phyloP scores from a whole-genome alignment of 2,329 filamentous ascomycete genomes.

The Bertia moriformis region DNA sequence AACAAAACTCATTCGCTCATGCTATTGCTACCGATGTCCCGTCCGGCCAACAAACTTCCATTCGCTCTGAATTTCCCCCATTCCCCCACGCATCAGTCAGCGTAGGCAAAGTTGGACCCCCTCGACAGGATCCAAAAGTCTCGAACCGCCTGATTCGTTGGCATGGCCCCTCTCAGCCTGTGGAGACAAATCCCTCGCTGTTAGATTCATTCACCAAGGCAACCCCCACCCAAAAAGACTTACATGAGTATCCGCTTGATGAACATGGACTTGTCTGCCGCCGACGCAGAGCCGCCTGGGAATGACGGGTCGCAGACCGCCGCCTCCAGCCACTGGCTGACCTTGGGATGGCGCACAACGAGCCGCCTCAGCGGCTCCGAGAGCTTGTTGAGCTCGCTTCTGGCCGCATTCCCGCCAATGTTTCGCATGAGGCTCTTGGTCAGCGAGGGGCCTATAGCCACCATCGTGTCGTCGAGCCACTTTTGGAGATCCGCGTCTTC shows the following conservation, averaged over 20 bases:
- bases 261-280: constrained; percentile 46
- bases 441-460: constrained; percentile 46
- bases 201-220: constrained; percentile 1
- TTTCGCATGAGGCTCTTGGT: constrained; percentile 45
- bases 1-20: not conserved
- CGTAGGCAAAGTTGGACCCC: constrained; percentile 19
- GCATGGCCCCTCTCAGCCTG: constrained; percentile 46
- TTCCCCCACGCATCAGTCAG: constrained; percentile 1
- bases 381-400: constrained; percentile 60
- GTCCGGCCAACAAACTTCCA: not conserved
- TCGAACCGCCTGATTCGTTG: constrained; percentile 52
- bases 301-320: constrained; percentile 40
- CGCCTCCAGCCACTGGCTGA: constrained; percentile 47
- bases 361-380: constrained; percentile 60
- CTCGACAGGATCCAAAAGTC: constrained; percentile 62
- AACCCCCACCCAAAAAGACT: constrained; percentile 11
- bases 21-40: not conserved
- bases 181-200: no score
- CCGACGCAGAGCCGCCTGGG: constrained; percentile 41
- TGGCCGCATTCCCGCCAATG: constrained; percentile 51
- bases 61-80: no score
- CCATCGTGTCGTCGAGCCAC: constrained; percentile 31
- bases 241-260: constrained; percentile 51
- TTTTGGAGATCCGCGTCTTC: constrained; percentile 24
- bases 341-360: constrained; percentile 34